Conservation (phyloP, 805 yeast genomes). For the Candida hungchunana region DNA sequence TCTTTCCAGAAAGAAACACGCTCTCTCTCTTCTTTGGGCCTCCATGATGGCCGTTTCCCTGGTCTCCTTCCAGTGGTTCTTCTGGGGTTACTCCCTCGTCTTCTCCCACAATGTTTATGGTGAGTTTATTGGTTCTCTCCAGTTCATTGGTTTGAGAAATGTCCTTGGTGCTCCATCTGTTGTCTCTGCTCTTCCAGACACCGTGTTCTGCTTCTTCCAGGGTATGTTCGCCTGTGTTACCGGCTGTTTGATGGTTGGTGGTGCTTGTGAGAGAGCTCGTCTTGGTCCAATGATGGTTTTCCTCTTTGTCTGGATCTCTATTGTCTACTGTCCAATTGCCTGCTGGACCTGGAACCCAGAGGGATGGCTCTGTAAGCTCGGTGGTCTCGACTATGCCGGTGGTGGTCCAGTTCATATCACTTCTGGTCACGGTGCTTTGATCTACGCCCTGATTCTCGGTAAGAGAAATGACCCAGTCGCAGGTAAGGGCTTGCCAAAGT, state of each 20-base stretch:
- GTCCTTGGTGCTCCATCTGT: conserved; percentile 80
- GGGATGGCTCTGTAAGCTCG: conserved; percentile 85
- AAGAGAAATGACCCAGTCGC: conserved; percentile 73
- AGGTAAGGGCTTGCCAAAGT: conserved; percentile 66
- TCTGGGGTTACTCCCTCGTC: conserved; percentile 94
- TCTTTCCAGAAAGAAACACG: conserved; percentile 89
- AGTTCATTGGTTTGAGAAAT: conserved; percentile 73
- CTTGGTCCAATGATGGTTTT: conserved; percentile 96
- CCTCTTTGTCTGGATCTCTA: conserved; percentile 88
- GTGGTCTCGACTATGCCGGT: conserved; percentile 94
- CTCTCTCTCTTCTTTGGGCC: conserved; percentile 92
- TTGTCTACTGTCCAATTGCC: conserved; percentile 94
- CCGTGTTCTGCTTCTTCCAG: conserved; percentile 85
- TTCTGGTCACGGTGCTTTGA: conserved; percentile 92
- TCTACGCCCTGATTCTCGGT: conserved; percentile 89
- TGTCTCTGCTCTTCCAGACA: conserved; percentile 74
- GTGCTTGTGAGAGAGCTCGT: conserved; percentile 96
- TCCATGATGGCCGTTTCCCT: conserved; percentile 84
- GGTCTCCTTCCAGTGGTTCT: conserved; percentile 92
- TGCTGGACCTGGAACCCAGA: conserved; percentile 96
- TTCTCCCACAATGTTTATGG: conserved; percentile 64
- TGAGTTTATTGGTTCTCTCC: conserved; percentile 74
- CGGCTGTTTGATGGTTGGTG: conserved; percentile 93
- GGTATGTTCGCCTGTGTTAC: conserved; percentile 96
- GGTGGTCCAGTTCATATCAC: conserved; percentile 98